phyloP scores from a whole-genome alignment of 1,139 yeast genomes.

The Geotrichum candidum region DNA sequence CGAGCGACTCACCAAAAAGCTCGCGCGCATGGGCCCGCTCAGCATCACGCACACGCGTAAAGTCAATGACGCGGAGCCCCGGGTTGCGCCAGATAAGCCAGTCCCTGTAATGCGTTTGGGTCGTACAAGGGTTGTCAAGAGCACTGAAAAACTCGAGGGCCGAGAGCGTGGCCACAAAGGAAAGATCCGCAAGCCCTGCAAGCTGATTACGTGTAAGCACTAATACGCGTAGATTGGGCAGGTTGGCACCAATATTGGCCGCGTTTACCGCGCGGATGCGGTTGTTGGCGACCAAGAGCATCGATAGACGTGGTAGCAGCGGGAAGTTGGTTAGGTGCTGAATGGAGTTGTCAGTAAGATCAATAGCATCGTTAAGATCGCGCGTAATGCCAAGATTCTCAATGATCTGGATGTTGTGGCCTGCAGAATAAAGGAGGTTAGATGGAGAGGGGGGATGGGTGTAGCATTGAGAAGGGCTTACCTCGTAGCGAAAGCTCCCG shows the following conservation, averaged over 20 bases:
- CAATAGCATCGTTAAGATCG: conserved; percentile 50
- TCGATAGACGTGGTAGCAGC: conserved; percentile 40
- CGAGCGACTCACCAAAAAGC: conserved; percentile 42
- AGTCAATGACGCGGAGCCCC: conserved; percentile 57
- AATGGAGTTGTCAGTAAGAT: conserved; percentile 62
- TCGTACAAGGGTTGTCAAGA: conserved; percentile 56
- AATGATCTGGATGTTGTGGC: conserved; percentile 37
- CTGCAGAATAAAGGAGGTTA: conserved; percentile 17
- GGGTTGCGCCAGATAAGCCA: conserved; percentile 63
- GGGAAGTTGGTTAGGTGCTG: conserved; percentile 52
- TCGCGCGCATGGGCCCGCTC: conserved; percentile 47
- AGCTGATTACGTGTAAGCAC: conserved; percentile 52
- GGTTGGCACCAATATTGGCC: conserved; percentile 28
- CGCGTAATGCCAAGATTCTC: conserved; percentile 42
- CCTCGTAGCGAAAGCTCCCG: conserved; percentile 43
- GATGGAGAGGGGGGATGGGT: background rate
- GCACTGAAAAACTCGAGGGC: conserved; percentile 47
- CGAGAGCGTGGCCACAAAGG: conserved; percentile 36
- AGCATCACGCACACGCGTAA: conserved; percentile 48
- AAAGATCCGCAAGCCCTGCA: conserved; percentile 39
- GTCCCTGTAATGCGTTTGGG: conserved; percentile 51
- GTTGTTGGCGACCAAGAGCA: conserved; percentile 55
- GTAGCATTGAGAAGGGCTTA: conserved; percentile 10
- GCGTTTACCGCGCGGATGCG: conserved; percentile 42
- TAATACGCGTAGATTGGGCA: conserved; percentile 47